Conservation (phyloP, 2,329 filamentous ascomycete species). For the Lachnellula arida region DNA sequence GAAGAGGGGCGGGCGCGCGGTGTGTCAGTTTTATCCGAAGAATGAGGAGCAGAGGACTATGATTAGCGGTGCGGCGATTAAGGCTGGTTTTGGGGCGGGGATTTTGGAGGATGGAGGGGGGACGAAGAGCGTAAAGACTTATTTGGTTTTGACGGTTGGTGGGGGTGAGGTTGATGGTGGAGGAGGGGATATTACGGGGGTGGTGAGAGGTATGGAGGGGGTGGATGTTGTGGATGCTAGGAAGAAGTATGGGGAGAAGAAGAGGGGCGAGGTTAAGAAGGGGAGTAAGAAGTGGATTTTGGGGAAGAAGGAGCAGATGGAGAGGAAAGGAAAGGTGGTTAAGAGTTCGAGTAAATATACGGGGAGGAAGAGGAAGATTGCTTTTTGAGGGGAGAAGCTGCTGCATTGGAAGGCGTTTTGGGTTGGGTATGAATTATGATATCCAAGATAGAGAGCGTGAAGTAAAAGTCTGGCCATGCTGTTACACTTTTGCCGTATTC, state of each 20-base stretch:
- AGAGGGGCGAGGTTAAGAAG: constrained; percentile 61
- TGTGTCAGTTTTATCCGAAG: constrained; percentile 98
- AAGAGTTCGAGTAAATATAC: constrained; percentile 93
- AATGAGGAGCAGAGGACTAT: constrained; percentile 88
- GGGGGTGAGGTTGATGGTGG: constrained; percentile 45
- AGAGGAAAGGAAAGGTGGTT: constrained; percentile 89
- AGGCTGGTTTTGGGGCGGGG: constrained; percentile 91
- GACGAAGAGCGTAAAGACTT: constrained; percentile 96
- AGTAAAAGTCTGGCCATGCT: neutral
- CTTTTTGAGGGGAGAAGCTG: constrained; percentile 50
- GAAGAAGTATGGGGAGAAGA: constrained; percentile 45
- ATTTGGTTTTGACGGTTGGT: constrained; percentile 88
- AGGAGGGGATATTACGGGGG: constrained; percentile 80
- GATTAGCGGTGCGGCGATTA: constrained; percentile 86
- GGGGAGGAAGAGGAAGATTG: constrained; percentile 75
- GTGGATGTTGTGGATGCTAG: constrained; percentile 75
- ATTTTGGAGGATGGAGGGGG: constrained; percentile 92
- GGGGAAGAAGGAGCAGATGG: constrained; percentile 89
- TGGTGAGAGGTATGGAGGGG: constrained; percentile 82
- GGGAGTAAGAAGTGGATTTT: constrained; percentile 81
- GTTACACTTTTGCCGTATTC: too few relatives aligned
- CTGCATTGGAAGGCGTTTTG: constrained; percentile 28
- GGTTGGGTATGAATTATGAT: constrained; percentile 12
- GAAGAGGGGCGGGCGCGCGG: constrained; percentile 78
- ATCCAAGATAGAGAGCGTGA: constrained; percentile 4